Percentiles rank a stretch among this genome's conserved stretches.
These are phyloP conservation scores for Penicillium robsamsonii DNA, from an alignment of 495 filamentous ascomycete genomes.

Conservation along the genomic window DNA sequence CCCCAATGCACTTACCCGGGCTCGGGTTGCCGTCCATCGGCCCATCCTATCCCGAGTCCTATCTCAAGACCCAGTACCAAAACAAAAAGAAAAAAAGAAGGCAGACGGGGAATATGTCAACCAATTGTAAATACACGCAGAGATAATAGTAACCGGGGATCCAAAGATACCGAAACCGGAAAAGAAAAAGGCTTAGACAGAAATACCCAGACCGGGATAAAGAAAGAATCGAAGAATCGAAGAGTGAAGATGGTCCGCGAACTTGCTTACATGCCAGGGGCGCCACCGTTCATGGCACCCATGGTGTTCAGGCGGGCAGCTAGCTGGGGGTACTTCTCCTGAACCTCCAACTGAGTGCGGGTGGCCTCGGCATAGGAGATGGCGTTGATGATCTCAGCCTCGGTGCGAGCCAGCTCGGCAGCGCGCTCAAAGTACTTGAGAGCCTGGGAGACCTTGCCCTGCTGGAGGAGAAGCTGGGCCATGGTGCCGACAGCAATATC, in stretches of 20 bases:
- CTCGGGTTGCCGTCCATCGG: constrained; percentile 13
- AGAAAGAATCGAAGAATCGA: constrained; percentile 17
- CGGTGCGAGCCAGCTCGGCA: constrained; percentile 91
- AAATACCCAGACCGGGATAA: constrained; percentile 16
- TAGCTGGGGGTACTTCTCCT: constrained; percentile 97
- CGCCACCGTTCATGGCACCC: constrained; percentile 46
- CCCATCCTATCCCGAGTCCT: constrained; percentile 16
- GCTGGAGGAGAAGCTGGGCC: constrained; percentile 97
- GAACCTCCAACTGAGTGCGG: constrained; percentile 92
- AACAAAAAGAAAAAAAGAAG: constrained; percentile 22
- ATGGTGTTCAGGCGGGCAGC: constrained; percentile 78
- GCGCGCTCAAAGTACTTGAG: constrained; percentile 97
- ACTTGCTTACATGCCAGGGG: constrained; percentile 40
- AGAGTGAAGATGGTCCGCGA: constrained; percentile 18
- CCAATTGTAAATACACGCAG: constrained; percentile 41
- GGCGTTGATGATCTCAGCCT: constrained; percentile 93
- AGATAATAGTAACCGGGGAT: constrained; percentile 26
- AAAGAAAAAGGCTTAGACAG: constrained; percentile 18
- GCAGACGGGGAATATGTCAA: constrained; percentile 28
- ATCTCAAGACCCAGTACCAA: constrained; percentile 23
- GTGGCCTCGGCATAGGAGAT: constrained; percentile 97
- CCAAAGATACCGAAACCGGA: constrained; percentile 24
- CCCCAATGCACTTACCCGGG: constrained; percentile 16
- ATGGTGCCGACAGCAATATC: constrained; percentile 99
- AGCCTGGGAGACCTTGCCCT: constrained; percentile 93